These are phyloP conservation scores for Auricularia cornea DNA, from an alignment of 768 basidiomycete genomes.

Conservation along the genomic window DNA sequence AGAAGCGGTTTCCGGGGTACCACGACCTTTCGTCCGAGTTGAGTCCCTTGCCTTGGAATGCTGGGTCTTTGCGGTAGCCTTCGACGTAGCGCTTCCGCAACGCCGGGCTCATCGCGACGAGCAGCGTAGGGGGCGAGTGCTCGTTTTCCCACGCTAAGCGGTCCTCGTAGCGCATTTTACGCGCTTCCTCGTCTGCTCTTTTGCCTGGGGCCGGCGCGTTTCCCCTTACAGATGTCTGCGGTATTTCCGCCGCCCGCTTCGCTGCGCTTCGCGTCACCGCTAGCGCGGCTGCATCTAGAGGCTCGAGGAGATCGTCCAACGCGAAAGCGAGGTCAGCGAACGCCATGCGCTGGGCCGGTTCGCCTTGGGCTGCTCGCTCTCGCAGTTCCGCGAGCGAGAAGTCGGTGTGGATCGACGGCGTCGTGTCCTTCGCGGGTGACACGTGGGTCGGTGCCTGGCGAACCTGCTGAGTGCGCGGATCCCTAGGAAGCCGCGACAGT, in stretches of 20 bases:
- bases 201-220: not conserved
- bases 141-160: not conserved
- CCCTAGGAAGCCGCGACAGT: constrained; percentile 2
- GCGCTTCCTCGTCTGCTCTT: no score
- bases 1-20: not conserved
- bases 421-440: not conserved
- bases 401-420: not conserved
- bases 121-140: not conserved
- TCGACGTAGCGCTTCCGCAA: constrained; percentile 1
- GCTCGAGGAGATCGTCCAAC: not conserved
- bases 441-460: not conserved
- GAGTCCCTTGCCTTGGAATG: constrained; percentile 3
- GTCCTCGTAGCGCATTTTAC: not conserved
- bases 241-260: not conserved
- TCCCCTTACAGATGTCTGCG: not conserved
- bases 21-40: not conserved
- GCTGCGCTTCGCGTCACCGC: not conserved
- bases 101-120: not conserved
- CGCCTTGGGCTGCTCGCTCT: not conserved
- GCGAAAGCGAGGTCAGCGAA: not conserved
- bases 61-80: constrained; percentile 1
- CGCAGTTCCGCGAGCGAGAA: not conserved
- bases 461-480: not conserved
- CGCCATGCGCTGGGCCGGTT: not conserved
- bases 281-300: not conserved